Percentiles rank a stretch among this genome's conserved stretches.
Conservation (phyloP, 176 grass and related monocot species). For the Ananas comosus region DNA sequence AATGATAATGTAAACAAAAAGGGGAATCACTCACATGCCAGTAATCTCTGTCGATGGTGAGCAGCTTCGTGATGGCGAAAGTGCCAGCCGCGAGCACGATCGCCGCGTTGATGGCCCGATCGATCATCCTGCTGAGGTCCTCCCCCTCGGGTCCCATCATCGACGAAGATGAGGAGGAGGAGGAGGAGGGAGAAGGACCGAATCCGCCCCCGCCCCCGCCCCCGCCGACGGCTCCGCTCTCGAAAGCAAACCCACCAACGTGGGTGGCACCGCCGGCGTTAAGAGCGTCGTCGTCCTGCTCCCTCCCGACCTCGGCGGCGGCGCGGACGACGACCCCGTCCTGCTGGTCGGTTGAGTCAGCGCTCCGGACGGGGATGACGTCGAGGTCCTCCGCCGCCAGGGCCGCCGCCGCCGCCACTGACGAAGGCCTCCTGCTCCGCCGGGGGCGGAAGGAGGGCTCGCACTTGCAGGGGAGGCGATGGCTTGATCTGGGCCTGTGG, state of each 20-base stretch:
- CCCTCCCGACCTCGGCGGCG: slow-evolving; percentile 9
- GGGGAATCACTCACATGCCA: slow-evolving; percentile 56
- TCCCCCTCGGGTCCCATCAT: slow-evolving; percentile 2
- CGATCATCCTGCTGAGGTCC: slow-evolving; percentile 24
- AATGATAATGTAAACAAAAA: background rate
- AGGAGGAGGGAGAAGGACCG: slow-evolving; percentile 3
- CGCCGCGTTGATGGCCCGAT: slow-evolving; percentile 63
- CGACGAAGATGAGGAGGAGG: background rate
- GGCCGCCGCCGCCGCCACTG: background rate
- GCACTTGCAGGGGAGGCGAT: background rate
- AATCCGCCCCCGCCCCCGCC: slow-evolving; percentile 3
- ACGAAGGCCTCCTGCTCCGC: background rate
- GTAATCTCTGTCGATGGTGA: slow-evolving; percentile 90
- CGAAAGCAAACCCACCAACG: slow-evolving; percentile 39
- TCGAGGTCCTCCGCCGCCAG: slow-evolving; percentile 19
- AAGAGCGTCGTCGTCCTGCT: slow-evolving; percentile 13
- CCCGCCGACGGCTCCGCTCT: slow-evolving; percentile 27
- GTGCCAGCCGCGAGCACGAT: slow-evolving; percentile 89
- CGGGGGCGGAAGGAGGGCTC: slow-evolving; percentile 9
- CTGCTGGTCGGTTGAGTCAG: slow-evolving; percentile 34
- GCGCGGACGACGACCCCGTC: slow-evolving; percentile 24
- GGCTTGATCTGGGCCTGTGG: background rate
- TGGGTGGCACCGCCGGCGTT: background rate
- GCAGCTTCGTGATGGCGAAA: slow-evolving; percentile 85
- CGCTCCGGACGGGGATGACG: slow-evolving; percentile 29